phyloP scores from a whole-genome alignment of 805 yeast species.

The Candida fluviatilis region DNA sequence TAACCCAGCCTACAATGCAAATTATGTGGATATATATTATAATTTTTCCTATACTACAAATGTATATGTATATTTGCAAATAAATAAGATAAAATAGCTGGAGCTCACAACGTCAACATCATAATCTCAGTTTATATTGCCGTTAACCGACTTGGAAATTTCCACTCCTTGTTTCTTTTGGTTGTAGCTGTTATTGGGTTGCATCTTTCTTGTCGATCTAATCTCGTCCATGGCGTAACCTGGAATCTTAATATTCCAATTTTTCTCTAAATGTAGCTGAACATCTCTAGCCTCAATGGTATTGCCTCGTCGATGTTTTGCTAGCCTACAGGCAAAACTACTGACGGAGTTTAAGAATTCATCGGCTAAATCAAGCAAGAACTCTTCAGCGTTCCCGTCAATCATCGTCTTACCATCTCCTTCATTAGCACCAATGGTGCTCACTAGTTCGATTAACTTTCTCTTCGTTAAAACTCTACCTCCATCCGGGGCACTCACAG shows the following conservation, averaged over 20 bases:
- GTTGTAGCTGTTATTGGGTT: conserved; percentile 56
- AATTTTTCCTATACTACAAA: no score
- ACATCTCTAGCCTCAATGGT: conserved; percentile 83
- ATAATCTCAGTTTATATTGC: conserved; percentile 33
- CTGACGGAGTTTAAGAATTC: conserved; percentile 91
- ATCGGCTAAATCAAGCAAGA: conserved; percentile 88
- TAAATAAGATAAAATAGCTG: no score
- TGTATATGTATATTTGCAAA: no score
- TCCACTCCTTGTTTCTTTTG: conserved; percentile 69
- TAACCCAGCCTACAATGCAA: no score
- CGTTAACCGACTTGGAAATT: conserved; percentile 58
- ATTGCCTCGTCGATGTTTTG: conserved; percentile 90
- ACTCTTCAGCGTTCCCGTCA: conserved; percentile 94
- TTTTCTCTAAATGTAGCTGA: conserved; percentile 84
- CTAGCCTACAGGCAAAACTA: conserved; percentile 88
- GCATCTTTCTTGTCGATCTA: conserved; percentile 69
- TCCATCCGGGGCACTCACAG: conserved; percentile 42
- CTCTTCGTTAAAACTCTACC: conserved; percentile 85
- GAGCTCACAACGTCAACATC: no score
- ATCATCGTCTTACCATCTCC: conserved; percentile 88
- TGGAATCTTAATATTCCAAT: conserved; percentile 94
- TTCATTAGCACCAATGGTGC: conserved; percentile 76
- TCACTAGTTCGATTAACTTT: conserved; percentile 81
- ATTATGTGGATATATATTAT: no score
- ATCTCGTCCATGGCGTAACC: conserved; percentile 92